These are phyloP conservation scores for Fusarium hainanense DNA, from an alignment of 2,329 filamentous ascomycete genomes.

Conservation along the genomic window DNA sequence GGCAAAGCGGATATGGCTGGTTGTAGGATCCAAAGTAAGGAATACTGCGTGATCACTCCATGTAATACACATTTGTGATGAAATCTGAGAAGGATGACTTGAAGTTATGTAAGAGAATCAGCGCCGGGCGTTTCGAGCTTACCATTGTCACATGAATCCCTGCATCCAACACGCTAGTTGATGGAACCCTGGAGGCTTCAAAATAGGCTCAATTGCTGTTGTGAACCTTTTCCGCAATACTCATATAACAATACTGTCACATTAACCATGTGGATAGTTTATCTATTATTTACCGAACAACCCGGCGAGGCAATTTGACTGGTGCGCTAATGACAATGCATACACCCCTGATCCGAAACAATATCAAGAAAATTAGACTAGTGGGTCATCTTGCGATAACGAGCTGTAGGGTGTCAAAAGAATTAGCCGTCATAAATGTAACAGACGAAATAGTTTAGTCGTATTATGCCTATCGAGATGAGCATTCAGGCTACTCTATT, in stretches of 20 bases:
- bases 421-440: too few species aligned
- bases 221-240: neutral
- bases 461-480: too few species aligned
- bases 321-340: neutral
- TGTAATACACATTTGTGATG: neutral
- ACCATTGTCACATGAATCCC: neutral
- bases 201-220: constrained; percentile 15
- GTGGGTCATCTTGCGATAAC: neutral
- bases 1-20: neutral
- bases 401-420: neutral
- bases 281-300: neutral
- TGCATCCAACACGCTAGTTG: neutral
- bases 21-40: neutral
- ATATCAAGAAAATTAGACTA: neutral
- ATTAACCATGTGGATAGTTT: neutral
- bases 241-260: neutral
- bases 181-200: neutral
- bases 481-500: too few species aligned
- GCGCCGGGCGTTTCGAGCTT: neutral
- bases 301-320: neutral
- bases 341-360: neutral
- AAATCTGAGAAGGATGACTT: neutral
- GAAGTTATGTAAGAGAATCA: neutral
- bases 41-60: neutral
- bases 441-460: too few species aligned